Evolutionary conservation across 2,329 filamentous ascomycete genomes (phyloP), one percentile per base, ranked within the genome.

Genomic region (Penicillium sumatraense): DNA sequence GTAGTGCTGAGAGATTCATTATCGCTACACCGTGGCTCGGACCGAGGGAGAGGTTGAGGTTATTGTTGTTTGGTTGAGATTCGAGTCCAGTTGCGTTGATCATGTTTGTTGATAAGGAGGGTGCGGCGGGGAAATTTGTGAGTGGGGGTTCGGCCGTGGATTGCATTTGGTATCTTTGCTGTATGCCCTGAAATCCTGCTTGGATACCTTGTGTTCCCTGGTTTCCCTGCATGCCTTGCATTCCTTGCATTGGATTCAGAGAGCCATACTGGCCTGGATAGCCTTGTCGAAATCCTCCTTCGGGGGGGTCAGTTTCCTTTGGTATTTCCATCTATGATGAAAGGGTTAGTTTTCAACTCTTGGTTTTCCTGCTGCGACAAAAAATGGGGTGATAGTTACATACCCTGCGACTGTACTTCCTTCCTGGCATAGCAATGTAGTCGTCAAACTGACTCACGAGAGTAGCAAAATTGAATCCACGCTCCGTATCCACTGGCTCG

Each of bases 381-480:
- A 7, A n/a, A 8, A 8, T n/a, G 6, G 8, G 9, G 10, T 27
- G 26, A 10, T 5, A 38, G 7, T 2, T 3, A 46, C 56, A 53
- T 54, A 63, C 60, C 55, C 49, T 54, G 20, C 57, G 56, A 7
- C 49, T 56, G 57, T 73, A 75, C 21, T 73, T 73, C 26, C 74
- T 76, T 5, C 78, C 77, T 5, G 78, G 76, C 72, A 80, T 74
- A 31, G 68, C 69, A 2, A 79, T 76, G 53, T 79, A 80, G 20
- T 79, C 72, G 41, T 80, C 77, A 35, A 80, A 71, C 8, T 64
- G 68, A 47, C 67, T 70, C 33, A 70, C 72, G 24, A 80, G 47
- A 10, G 69, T 68, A 3, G 77, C 77, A 62, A 80, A 81, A 53
- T 80, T 81, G 64, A 78, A 81, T 0, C 78, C 76, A 27, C 64